Conservation (phyloP, 73 alveolate genomes). For the Paramecium tetraurelia region DNA sequence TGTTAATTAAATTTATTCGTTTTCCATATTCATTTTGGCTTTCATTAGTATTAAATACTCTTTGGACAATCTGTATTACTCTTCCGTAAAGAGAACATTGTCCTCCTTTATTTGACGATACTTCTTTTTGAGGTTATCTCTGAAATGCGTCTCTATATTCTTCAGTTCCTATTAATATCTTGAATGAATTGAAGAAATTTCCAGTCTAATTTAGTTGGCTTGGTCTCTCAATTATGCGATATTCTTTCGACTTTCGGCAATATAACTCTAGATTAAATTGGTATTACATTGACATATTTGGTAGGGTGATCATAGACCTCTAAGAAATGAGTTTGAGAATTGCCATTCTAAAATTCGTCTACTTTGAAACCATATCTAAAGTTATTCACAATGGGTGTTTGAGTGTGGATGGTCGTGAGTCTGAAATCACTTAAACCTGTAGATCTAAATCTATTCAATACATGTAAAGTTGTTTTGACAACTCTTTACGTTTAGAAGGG, state of each 20-base stretch:
- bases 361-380: constrained; percentile 2
- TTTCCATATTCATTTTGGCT: background rate
- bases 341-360: background rate
- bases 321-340: background rate
- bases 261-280: background rate
- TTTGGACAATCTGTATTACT: background rate
- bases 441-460: background rate
- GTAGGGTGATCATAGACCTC: background rate
- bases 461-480: background rate
- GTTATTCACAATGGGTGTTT: background rate
- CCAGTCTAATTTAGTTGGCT: background rate
- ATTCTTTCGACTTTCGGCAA: background rate
- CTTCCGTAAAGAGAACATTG: background rate
- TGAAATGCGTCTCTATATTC: background rate
- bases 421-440: background rate
- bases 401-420: background rate
- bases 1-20: background rate
- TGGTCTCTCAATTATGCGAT: background rate
- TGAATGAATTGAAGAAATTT: background rate
- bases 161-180: background rate
- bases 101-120: background rate
- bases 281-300: background rate
- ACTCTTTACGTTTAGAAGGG: background rate
- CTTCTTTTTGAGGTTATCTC: background rate
- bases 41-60: background rate